Evolutionary conservation across 352 stramenopile species (phyloP).

Genomic region (Phytophthora foliorum): DNA sequence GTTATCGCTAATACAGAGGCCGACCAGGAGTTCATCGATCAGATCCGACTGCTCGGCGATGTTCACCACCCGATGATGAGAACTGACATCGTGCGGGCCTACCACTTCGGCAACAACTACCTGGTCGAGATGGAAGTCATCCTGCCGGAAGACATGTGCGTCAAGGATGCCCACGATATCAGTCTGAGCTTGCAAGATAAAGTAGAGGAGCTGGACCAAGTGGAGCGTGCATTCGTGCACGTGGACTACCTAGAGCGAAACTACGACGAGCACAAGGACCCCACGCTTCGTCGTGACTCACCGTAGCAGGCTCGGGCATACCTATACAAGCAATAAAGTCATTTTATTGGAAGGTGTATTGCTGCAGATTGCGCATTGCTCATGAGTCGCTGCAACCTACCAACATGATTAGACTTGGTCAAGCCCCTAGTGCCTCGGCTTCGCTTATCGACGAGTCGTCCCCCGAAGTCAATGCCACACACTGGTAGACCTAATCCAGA

Average conservation of each 20-base stretch:
- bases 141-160: constrained; percentile 89
- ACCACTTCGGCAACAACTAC: constrained; percentile 98
- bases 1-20: constrained; percentile 57
- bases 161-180: constrained; percentile 97
- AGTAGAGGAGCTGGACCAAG: constrained; percentile 95
- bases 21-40: constrained; percentile 94
- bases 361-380: not conserved
- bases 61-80: constrained; percentile 90
- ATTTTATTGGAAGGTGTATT: not conserved
- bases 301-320: constrained; percentile 19
- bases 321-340: not conserved
- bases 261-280: constrained; percentile 92
- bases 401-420: too few relatives aligned
- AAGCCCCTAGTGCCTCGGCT: too few relatives aligned
- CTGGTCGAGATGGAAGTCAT: constrained; percentile 91
- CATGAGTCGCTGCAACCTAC: too few relatives aligned
- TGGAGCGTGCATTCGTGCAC: constrained; percentile 98
- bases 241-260: constrained; percentile 95
- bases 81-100: constrained; percentile 94
- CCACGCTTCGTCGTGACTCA: constrained; percentile 69
- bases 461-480: not conserved
- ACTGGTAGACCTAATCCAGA: not conserved
- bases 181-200: constrained; percentile 97
- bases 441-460: too few relatives aligned
- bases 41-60: constrained; percentile 91